Percentiles rank a stretch among this genome's conserved stretches.
These are phyloP conservation scores for Corylus heterophylla DNA, from an alignment of 306 rosid genomes.

Conservation along the genomic window DNA sequence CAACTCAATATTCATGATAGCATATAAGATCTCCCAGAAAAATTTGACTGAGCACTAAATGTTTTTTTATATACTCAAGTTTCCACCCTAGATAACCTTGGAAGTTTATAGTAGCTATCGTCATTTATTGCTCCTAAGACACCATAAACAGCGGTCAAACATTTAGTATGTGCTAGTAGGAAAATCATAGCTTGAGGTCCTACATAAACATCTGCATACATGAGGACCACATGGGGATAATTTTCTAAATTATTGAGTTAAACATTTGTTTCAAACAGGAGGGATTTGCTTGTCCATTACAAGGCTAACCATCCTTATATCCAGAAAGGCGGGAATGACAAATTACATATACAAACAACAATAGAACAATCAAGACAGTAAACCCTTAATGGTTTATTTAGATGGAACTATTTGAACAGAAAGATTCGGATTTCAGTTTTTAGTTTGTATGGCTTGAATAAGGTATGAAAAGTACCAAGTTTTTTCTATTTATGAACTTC, in stretches of 20 bases:
- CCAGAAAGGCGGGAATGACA: not conserved
- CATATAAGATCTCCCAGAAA: not conserved
- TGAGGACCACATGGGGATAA: not conserved
- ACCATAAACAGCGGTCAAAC: not conserved
- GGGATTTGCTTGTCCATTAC: not conserved
- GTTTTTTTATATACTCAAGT: not conserved
- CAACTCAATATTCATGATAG: conserved; percentile 3
- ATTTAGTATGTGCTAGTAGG: not conserved
- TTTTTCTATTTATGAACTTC: not conserved
- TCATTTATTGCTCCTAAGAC: not conserved
- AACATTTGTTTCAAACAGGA: not conserved
- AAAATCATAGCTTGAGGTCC: not conserved
- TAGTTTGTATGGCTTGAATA: not conserved
- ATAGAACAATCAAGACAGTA: not conserved
- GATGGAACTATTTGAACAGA: not conserved
- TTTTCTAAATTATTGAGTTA: not conserved
- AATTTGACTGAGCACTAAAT: not conserved
- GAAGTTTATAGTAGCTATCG: not conserved
- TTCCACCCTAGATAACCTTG: not conserved
- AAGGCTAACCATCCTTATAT: not conserved
- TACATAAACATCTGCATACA: conserved; percentile 1
- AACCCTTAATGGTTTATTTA: not conserved
- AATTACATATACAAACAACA: not conserved
- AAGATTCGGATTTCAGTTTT: not conserved
- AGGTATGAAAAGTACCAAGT: not conserved